Evolutionary conservation across 2,329 filamentous ascomycete species (phyloP), one percentile per base, ranked within the genome.

Genomic region (Diaporthe sp.): DNA sequence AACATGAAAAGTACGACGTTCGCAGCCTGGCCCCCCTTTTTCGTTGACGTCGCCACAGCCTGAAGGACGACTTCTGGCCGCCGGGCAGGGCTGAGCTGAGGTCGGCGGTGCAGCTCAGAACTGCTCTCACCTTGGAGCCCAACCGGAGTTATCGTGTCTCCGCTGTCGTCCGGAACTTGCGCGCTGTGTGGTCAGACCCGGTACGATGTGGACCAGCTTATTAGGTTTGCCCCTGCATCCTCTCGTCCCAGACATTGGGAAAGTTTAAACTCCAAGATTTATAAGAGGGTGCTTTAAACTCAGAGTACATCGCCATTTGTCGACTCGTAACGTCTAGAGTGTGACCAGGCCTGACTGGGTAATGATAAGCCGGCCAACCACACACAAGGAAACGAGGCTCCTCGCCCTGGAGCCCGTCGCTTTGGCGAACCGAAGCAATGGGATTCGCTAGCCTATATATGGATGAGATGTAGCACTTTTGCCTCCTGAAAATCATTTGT

Each of bases 141-240:
- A 39, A 19, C 65, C 34, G 49, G 65, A 70, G 34, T 55, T 42
- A n/a, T 25, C 34, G 2, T 53, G 46, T 28, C 22, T 39, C 65
- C 65, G 49, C 34, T 28, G 49, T 53, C 37, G 19, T 70, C 49
- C 22, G 22, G 49, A 53, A 68, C 34, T 42, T 15, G n/a, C n/a
- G 44, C 44, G 44, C 44, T 12, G 17, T n/a, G 44, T n/a, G 31
- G 19, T 51, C 46, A 55, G 65, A 55, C 34, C 13, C 49, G n/a
- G 65, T 25, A 70, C 34, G 37, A 13, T 42, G 34, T 55, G n/a
- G 65, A 37, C n/a, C 25, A 25, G 31, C 15, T 42, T 39, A 42
- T 55, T 42, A 34, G 31, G n/a, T 53, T 42, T 65, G 42, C 71
- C 58, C 71, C 71, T 73, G 58, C 34, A 53, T 53, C 34, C 49